Percentiles rank a stretch among this genome's conserved stretches.
These are phyloP conservation scores for Volvariella volvacea DNA, from an alignment of 1,284 basidiomycete species.

Conservation along the genomic window DNA sequence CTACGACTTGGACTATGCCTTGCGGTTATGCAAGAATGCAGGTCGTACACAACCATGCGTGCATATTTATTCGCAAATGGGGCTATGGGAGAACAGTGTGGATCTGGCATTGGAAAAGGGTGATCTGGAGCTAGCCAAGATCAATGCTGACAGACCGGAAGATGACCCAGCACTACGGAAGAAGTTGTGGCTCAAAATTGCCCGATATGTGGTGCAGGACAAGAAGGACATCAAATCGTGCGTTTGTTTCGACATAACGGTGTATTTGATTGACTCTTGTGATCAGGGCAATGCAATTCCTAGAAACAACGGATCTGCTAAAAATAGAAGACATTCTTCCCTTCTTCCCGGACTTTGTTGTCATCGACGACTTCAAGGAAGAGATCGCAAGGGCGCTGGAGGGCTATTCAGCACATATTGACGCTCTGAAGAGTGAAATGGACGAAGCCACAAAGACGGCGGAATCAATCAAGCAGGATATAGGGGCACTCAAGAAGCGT, in stretches of 20 bases:
- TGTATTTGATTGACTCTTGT: too few species aligned
- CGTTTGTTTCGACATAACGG: too few species aligned
- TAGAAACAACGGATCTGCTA: constrained; percentile 89
- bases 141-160: constrained; percentile 90
- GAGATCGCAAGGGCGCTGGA: constrained; percentile 97
- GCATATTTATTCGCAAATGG: constrained; percentile 97
- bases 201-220: constrained; percentile 94
- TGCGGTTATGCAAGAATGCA: constrained; percentile 84
- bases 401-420: constrained; percentile 90
- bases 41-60: constrained; percentile 88
- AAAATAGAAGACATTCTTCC: constrained; percentile 99
- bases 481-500: constrained; percentile 79
- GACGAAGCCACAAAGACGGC: constrained; percentile 90
- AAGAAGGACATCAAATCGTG: constrained; percentile 97
- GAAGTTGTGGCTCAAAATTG: constrained; percentile 97
- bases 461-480: constrained; percentile 91
- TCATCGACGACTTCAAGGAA: constrained; percentile 99
- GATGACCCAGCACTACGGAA: constrained; percentile 84
- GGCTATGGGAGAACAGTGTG: constrained; percentile 92
- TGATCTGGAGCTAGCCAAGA: constrained; percentile 88
- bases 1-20: constrained; percentile 95
- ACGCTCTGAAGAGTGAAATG: constrained; percentile 90
- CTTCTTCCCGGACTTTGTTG: constrained; percentile 99
- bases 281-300: constrained; percentile 87
- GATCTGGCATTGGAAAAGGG: constrained; percentile 92